Conservation (phyloP, 441 rosid species). For the Pelargonium exstipulatum region DNA sequence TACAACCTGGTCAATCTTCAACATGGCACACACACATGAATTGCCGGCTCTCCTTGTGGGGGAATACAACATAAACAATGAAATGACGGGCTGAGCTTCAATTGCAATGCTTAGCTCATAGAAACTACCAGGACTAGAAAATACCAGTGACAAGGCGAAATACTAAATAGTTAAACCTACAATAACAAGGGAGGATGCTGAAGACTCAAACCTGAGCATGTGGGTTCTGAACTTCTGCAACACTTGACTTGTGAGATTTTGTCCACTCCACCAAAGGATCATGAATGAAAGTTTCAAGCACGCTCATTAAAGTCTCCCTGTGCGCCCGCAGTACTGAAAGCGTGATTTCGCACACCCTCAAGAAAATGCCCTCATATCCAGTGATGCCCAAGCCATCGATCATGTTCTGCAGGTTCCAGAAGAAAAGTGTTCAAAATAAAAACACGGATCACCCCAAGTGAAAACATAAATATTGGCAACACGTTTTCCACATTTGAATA, state of each 20-base stretch:
- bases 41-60: too few relatives aligned
- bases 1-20: too few relatives aligned
- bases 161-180: background rate
- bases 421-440: slow-evolving; percentile 13
- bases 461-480: background rate
- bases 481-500: background rate
- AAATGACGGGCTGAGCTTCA: too few relatives aligned
- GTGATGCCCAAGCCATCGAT: slow-evolving; percentile 98
- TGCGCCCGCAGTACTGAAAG: slow-evolving; percentile 84
- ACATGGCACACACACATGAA: too few relatives aligned
- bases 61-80: too few relatives aligned
- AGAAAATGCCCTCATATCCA: slow-evolving; percentile 91
- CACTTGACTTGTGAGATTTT: slow-evolving; percentile 94
- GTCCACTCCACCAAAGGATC: slow-evolving; percentile 99
- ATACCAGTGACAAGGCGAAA: too few relatives aligned
- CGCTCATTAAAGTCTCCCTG: slow-evolving; percentile 95
- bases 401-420: slow-evolving; percentile 67
- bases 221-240: slow-evolving; percentile 96
- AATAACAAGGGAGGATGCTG: slow-evolving; percentile 14
- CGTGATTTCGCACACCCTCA: slow-evolving; percentile 85
- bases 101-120: slow-evolving; percentile 3
- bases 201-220: slow-evolving; percentile 78
- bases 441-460: background rate
- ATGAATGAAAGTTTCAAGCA: slow-evolving; percentile 96
- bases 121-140: too few relatives aligned